Conservation (phyloP, 192 early-diverging fungal species). For the Entomortierella chlamydospora region DNA sequence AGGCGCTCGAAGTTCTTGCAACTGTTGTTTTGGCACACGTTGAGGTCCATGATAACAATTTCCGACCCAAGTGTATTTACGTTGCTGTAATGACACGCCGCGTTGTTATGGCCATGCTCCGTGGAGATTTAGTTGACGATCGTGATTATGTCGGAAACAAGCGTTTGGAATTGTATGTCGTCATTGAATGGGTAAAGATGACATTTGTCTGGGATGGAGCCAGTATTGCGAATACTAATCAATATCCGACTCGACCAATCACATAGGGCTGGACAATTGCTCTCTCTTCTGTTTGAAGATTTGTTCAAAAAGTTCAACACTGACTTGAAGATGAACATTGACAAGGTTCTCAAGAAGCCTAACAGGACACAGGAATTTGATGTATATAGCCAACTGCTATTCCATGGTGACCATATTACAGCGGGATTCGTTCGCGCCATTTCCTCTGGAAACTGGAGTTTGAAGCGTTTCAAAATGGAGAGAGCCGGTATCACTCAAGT, state of each 20-base stretch:
- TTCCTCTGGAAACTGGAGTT: constrained; percentile 97
- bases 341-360: constrained; percentile 89
- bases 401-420: constrained; percentile 87
- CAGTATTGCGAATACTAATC: background rate
- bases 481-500: constrained; percentile 97
- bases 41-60: constrained; percentile 88
- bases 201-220: background rate
- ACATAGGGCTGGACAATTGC: constrained; percentile 88
- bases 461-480: constrained; percentile 99
- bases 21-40: constrained; percentile 92
- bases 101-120: constrained; percentile 86
- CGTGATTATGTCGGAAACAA: constrained; percentile 99
- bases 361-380: constrained; percentile 92
- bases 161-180: constrained; percentile 89
- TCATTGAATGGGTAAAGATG: constrained; percentile 72
- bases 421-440: constrained; percentile 93
- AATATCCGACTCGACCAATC: background rate
- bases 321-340: constrained; percentile 90
- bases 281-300: constrained; percentile 97
- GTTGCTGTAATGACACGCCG: constrained; percentile 94
- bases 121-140: constrained; percentile 90
- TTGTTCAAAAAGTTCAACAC: constrained; percentile 94
- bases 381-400: constrained; percentile 77
- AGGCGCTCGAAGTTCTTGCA: constrained; percentile 88
- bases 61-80: constrained; percentile 92